Evolutionary conservation across 1,284 basidiomycete genomes (phyloP).

Genomic region (Irpex lacteus): DNA sequence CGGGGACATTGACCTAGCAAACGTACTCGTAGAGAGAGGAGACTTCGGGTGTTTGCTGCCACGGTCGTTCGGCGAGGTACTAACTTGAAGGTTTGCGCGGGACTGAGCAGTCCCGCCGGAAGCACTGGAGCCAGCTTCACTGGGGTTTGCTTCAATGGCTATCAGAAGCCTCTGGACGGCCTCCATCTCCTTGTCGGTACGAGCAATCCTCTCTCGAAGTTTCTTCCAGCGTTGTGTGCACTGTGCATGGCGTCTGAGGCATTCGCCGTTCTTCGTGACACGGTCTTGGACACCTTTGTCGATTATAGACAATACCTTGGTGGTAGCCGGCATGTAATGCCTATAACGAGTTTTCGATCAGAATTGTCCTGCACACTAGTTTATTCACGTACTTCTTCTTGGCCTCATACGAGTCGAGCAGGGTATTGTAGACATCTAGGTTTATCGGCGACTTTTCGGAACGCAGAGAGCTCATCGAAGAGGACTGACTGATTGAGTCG

Average conservation of each 20-base stretch:
- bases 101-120: slow-evolving; percentile 49
- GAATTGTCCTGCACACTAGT: too few relatives aligned
- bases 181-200: slow-evolving; percentile 84
- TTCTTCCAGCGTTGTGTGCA: slow-evolving; percentile 82
- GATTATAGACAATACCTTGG: slow-evolving; percentile 89
- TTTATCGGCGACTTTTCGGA: slow-evolving; percentile 51
- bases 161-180: slow-evolving; percentile 60
- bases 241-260: slow-evolving; percentile 82
- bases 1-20: slow-evolving; percentile 75
- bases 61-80: slow-evolving; percentile 39
- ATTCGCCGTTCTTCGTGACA: slow-evolving; percentile 93
- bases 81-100: slow-evolving; percentile 59
- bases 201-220: slow-evolving; percentile 69
- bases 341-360: slow-evolving; percentile 30
- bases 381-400: slow-evolving; percentile 71
- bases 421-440: slow-evolving; percentile 59
- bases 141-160: slow-evolving; percentile 50
- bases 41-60: slow-evolving; percentile 30
- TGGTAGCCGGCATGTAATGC: slow-evolving; percentile 91
- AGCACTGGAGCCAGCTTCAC: slow-evolving; percentile 66
- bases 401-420: slow-evolving; percentile 74
- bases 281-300: slow-evolving; percentile 90
- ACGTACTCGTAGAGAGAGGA: slow-evolving; percentile 47
- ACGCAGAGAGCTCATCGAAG: slow-evolving; percentile 45
- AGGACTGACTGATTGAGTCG: slow-evolving; percentile 38